Conservation (phyloP, 1,284 basidiomycete genomes). For the Sphagnurus paluster region DNA sequence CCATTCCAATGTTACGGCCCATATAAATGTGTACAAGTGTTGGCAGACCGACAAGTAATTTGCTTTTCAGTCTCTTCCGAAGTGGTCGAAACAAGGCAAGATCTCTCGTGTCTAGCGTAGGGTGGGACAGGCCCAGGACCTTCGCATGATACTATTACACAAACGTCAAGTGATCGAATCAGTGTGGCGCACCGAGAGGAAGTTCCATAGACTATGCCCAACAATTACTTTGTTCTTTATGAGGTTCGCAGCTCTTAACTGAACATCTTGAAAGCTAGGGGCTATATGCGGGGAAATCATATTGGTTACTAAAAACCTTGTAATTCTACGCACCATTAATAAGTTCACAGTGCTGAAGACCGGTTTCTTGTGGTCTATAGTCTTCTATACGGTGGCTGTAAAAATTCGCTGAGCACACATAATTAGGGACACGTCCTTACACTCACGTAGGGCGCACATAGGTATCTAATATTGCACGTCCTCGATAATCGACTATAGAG, state of each 20-base stretch:
- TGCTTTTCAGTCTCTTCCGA: conserved; percentile 44
- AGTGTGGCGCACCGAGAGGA: conserved; percentile 46
- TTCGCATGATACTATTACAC: conserved; percentile 20
- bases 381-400: conserved; percentile 46
- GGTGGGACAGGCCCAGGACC: conserved; percentile 55
- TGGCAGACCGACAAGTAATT: conserved; percentile 40
- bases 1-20: conserved; percentile 46
- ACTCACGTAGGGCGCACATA: conserved; percentile 57
- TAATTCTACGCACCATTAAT: conserved; percentile 34
- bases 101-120: conserved; percentile 55
- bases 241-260: conserved; percentile 41
- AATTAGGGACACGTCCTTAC: neutral
- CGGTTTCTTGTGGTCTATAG: conserved; percentile 49
- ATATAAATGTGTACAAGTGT: conserved; percentile 52
- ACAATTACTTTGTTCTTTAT: conserved; percentile 52
- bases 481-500: conserved; percentile 47
- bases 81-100: conserved; percentile 57
- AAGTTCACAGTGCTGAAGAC: conserved; percentile 41
- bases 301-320: conserved; percentile 1
- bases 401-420: neutral
- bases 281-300: conserved; percentile 30
- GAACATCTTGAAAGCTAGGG: conserved; percentile 48
- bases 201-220: conserved; percentile 55
- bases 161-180: neutral
- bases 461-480: conserved; percentile 49